A percentile compares a stretch with the other conserved stretches of the same genome.
Evolutionary conservation across 2,329 filamentous ascomycete genomes (phyloP).

Genomic region (Pseudogymnoascus sp.): DNA sequence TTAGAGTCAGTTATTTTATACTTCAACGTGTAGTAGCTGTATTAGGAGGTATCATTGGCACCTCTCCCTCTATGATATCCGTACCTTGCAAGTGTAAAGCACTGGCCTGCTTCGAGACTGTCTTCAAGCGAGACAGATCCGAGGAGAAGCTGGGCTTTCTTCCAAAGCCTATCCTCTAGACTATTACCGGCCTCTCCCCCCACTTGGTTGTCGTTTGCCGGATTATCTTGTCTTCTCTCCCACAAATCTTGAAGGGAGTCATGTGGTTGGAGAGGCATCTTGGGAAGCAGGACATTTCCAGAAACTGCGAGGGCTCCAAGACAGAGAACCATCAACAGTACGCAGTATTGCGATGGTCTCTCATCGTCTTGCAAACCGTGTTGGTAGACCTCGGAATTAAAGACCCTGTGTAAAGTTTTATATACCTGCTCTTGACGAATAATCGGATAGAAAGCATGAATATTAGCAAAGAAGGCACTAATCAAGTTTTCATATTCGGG

Average conservation of each 20-base stretch:
- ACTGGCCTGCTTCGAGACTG: slow-evolving; percentile 22
- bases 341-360: slow-evolving; percentile 11
- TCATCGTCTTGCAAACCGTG: not conserved
- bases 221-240: not conserved
- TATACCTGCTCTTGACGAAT: not conserved
- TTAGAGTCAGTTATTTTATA: not conserved
- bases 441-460: slow-evolving; percentile 23
- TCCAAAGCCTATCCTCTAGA: slow-evolving; percentile 9
- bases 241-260: not conserved
- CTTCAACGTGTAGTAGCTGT: not conserved
- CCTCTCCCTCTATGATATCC: not conserved
- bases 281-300: slow-evolving; percentile 8
- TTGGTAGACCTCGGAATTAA: not conserved
- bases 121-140: slow-evolving; percentile 19
- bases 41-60: not conserved
- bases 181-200: not conserved
- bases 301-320: slow-evolving; percentile 14
- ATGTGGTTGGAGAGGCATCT: not conserved
- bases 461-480: slow-evolving; percentile 19
- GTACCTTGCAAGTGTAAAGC: slow-evolving; percentile 25
- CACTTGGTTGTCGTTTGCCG: not conserved
- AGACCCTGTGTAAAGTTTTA: not conserved
- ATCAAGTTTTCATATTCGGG: not conserved
- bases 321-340: slow-evolving; percentile 17
- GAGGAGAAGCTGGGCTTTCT: slow-evolving; percentile 20